phyloP scores from a whole-genome alignment of 441 rosid genomes.

The Brassica hybrid region DNA sequence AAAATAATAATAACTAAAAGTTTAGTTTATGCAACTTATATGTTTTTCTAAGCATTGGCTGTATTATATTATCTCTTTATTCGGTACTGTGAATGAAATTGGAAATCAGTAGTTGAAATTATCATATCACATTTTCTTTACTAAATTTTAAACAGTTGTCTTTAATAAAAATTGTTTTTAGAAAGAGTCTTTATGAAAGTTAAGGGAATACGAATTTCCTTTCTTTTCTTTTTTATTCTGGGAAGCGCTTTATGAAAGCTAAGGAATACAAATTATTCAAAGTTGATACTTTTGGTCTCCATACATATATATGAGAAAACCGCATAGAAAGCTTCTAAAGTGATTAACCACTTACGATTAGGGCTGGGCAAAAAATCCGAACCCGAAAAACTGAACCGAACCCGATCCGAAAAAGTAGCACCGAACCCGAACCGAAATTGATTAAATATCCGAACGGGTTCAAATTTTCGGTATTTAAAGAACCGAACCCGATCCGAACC shows the following conservation, averaged over 20 bases:
- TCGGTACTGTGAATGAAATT: not conserved
- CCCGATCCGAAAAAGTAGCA: too few relatives aligned
- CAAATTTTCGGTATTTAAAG: too few relatives aligned
- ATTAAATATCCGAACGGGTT: too few relatives aligned
- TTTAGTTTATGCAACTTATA: not conserved
- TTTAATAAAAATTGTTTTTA: not conserved
- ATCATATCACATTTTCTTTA: not conserved
- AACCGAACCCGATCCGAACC: too few relatives aligned
- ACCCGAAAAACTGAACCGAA: too few relatives aligned
- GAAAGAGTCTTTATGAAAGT: constrained; percentile 5
- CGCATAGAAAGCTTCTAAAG: not conserved
- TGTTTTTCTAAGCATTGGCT: not conserved
- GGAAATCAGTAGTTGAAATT: not conserved
- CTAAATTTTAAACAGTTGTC: not conserved
- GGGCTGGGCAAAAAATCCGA: too few relatives aligned
- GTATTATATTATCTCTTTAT: not conserved
- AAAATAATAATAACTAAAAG: not conserved
- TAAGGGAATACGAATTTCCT: not conserved
- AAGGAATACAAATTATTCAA: not conserved
- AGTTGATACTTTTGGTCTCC: not conserved
- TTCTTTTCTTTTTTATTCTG: not conserved
- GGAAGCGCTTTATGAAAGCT: not conserved
- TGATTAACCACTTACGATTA: not conserved
- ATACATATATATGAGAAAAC: not conserved
- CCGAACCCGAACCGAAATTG: too few relatives aligned